Evolutionary conservation across 2,329 filamentous ascomycete species (phyloP).

Genomic region (Grosmannia serpens): DNA sequence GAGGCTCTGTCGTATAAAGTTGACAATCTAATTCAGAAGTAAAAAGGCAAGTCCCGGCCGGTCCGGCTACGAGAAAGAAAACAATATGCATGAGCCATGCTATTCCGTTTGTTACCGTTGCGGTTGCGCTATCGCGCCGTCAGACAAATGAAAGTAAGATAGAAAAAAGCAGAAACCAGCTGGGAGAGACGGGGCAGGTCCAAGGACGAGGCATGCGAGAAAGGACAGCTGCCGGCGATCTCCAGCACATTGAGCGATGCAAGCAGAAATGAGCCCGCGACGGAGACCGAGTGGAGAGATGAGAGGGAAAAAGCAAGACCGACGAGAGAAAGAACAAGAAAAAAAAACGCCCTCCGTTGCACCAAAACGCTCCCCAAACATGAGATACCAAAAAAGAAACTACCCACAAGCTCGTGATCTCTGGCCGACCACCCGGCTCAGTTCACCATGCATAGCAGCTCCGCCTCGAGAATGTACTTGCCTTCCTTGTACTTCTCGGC

Average conservation of each 20-base stretch:
- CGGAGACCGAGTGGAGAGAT: too few relatives aligned
- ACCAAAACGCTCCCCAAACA: too few relatives aligned
- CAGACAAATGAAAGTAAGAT: neutral
- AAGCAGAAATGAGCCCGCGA: too few relatives aligned
- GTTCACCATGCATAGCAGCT: slow-evolving; percentile 71
- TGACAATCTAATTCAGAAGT: neutral
- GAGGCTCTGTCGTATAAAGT: neutral
- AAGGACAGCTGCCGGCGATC: too few relatives aligned
- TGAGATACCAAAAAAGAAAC: too few relatives aligned
- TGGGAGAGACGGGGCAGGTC: neutral
- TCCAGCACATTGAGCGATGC: too few relatives aligned
- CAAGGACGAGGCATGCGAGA: neutral
- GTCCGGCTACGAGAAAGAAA: neutral
- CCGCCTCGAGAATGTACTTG: slow-evolving; percentile 92
- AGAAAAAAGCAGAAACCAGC: neutral
- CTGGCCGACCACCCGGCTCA: slow-evolving; percentile 16
- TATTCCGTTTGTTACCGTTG: neutral
- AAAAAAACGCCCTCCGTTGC: too few relatives aligned
- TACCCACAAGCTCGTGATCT: too few relatives aligned
- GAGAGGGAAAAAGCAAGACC: too few relatives aligned
- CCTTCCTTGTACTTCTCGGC: slow-evolving; percentile 98
- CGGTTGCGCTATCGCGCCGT: neutral
- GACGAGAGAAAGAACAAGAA: too few relatives aligned
- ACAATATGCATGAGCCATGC: neutral
- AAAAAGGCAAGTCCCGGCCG: neutral